Evolutionary conservation across 352 stramenopile genomes (phyloP), one percentile per base, ranked within the genome.

Genomic region (Phytopythium helicoides): DNA sequence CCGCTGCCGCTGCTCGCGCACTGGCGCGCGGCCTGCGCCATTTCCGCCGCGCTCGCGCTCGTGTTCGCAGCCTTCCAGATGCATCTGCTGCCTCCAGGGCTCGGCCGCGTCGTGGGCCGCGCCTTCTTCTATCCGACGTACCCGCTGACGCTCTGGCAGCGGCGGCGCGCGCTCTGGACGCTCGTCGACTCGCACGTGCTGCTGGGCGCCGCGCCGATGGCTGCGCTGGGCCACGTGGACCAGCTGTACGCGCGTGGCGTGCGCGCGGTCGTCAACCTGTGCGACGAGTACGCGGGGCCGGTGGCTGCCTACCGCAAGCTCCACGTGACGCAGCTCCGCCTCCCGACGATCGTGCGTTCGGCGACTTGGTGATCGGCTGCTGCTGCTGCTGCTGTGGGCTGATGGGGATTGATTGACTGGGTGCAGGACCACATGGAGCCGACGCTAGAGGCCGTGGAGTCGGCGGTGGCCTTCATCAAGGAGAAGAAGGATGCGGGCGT

Each of bases 211-310:
- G 94, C 89, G 34, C 92, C 92, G 10, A 96, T 98, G 76, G 73
- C 79, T 15, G 94, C 95, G 56, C 76, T 96, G 64, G 60, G 73
- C 25, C 87, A 97, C 71, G 86, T 95, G 23, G 62, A 96, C 31
- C 69, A 65, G 45, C 66, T 98, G 3, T 59, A 89, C 44, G 73
- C 87, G 28, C 71, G 80, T 51, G 72, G 89, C 12, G 81, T 98
- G 12, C 81, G 87, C 21, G 93, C 87, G 18, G 91, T 98, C 12
- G 76, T 98, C 33, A 99, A 99, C 54, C 76, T 99, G 54, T 99
- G 94, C 62, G 93, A 98, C 57, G 96, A 99, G 70, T 99, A 98
- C 61, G 40, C 54, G 3, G 96, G 96, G 0, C 96, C 96, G 3
- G 52, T 87, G 18, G 58, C 64, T 19, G 75, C 92, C 47, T 99